Conservation (phyloP, 345 rosid genomes). For the Hibiscus syriacus region DNA sequence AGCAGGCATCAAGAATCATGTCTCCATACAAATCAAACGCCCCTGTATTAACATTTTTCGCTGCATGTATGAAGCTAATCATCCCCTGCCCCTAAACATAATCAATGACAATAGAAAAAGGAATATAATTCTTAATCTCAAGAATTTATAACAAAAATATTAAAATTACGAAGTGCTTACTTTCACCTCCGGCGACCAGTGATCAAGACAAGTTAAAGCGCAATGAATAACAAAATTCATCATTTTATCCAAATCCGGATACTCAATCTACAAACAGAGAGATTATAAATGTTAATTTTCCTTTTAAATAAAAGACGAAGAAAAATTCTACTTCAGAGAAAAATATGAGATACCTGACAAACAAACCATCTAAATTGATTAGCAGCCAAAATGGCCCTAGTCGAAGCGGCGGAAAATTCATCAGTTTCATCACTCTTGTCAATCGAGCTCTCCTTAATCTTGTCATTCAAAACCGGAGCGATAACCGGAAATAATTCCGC, state of each 20-base stretch:
- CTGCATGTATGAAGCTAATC: conserved; percentile 60
- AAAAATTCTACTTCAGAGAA: too few relatives aligned
- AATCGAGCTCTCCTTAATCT: conserved; percentile 57
- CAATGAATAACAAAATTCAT: conserved; percentile 78
- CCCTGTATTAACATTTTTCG: conserved; percentile 44
- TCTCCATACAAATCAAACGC: conserved; percentile 56
- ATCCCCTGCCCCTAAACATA: conserved; percentile 70
- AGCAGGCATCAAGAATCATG: conserved; percentile 85
- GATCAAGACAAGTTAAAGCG: conserved; percentile 83
- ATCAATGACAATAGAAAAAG: conserved; percentile 12
- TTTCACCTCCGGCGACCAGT: conserved; percentile 88
- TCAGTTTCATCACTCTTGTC: conserved; percentile 44
- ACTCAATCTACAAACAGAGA: conserved; percentile 38
- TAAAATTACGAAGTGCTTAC: conserved; percentile 30
- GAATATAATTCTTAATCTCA: neutral
- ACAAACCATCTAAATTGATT: conserved; percentile 84
- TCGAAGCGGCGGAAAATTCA: conserved; percentile 51
- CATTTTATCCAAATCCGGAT: conserved; percentile 48
- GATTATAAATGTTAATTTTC: too few relatives aligned
- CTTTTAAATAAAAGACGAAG: too few relatives aligned
- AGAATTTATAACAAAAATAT: neutral
- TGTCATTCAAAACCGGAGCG: conserved; percentile 49
- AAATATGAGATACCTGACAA: conserved; percentile 42
- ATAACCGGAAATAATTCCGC: conserved; percentile 49
- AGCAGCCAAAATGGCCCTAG: conserved; percentile 59